Conservation (phyloP, 257 asterid species). For the Nicotiana attenuata region DNA sequence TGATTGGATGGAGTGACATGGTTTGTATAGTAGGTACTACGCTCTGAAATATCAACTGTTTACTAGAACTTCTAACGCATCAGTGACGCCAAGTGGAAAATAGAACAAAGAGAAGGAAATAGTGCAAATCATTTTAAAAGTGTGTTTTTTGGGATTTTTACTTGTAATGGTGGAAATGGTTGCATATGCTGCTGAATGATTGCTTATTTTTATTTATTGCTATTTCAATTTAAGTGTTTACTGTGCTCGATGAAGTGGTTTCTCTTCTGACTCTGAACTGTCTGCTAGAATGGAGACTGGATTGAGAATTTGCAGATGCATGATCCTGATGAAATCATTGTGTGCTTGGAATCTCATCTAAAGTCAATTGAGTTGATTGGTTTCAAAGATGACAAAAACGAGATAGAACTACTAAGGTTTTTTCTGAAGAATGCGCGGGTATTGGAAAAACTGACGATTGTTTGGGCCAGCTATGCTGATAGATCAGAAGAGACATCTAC, state of each 20-base stretch:
- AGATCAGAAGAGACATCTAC: not conserved
- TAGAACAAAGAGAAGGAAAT: not conserved
- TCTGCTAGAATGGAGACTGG: not conserved
- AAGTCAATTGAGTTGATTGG: not conserved
- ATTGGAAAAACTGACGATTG: not conserved
- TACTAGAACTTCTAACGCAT: not conserved
- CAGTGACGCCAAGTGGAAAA: not conserved
- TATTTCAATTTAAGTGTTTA: not conserved
- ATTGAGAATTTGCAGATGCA: not conserved
- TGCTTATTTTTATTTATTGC: not conserved
- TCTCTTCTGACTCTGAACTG: not conserved
- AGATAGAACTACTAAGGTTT: not conserved
- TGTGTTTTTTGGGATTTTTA: not conserved
- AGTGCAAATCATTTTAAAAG: not conserved
- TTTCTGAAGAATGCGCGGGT: constrained; percentile 9
- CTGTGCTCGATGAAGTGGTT: not conserved
- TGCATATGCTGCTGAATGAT: not conserved
- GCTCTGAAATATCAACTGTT: not conserved
- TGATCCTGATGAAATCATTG: constrained; percentile 7
- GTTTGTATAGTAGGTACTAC: not conserved
- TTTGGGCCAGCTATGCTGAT: not conserved
- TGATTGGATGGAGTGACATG: not conserved
- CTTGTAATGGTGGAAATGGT: not conserved
- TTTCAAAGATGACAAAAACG: not conserved
- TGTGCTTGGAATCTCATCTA: constrained; percentile 11